Evolutionary conservation across 805 yeast species (phyloP).

Genomic region (Tetrapisispora nanseiensis): DNA sequence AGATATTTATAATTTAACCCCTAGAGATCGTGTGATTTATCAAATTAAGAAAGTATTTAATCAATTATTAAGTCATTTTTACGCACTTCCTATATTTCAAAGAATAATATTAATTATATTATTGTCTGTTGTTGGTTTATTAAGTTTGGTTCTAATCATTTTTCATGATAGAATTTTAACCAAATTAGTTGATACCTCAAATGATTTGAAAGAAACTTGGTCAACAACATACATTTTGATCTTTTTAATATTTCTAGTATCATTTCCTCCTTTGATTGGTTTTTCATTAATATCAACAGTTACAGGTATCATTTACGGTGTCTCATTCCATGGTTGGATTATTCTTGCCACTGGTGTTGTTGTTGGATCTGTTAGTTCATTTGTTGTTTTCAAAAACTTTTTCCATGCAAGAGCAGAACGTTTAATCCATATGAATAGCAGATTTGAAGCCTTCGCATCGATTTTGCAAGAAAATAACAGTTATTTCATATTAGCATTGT

Average conservation of each 20-base stretch:
- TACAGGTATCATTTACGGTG: conserved; percentile 77
- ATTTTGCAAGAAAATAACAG: conserved; percentile 64
- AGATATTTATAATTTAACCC: conserved; percentile 26
- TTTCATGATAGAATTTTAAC: conserved; percentile 23
- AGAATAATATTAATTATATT: conserved; percentile 9
- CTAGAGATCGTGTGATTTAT: conserved; percentile 25
- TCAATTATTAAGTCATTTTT: conserved; percentile 11
- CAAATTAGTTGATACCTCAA: conserved; percentile 35
- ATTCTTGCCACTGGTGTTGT: conserved; percentile 60
- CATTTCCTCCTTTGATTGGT: conserved; percentile 89
- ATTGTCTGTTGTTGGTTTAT: conserved; percentile 9
- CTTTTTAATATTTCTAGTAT: conserved; percentile 47
- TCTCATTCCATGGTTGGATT: conserved; percentile 66
- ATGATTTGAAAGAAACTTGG: conserved; percentile 33
- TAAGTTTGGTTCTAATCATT: conserved; percentile 15
- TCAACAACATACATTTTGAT: conserved; percentile 42
- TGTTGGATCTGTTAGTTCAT: conserved; percentile 67
- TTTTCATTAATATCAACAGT: conserved; percentile 58
- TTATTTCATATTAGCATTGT: conserved; percentile 55
- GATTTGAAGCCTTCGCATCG: conserved; percentile 63
- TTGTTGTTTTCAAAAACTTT: conserved; percentile 52
- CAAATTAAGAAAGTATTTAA: conserved; percentile 10
- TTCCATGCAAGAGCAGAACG: conserved; percentile 47
- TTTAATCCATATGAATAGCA: conserved; percentile 52
- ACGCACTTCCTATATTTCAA: conserved; percentile 18